Evolutionary conservation across 495 filamentous ascomycete genomes (phyloP).

Genomic region (Penicillium angulare): DNA sequence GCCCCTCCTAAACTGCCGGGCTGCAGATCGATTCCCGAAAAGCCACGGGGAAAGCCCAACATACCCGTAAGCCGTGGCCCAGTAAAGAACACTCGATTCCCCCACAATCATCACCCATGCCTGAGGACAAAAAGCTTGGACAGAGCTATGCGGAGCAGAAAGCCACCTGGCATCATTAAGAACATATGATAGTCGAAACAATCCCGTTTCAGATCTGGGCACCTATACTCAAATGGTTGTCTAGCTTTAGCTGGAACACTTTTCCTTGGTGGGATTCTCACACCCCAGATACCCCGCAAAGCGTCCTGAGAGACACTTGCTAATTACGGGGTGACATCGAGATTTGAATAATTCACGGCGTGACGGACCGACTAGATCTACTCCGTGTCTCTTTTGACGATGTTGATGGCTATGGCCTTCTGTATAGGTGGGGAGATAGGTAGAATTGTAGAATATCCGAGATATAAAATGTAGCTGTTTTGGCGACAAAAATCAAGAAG

Average conservation of each 20-base stretch:
- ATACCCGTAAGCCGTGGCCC: neutral
- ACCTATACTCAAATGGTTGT: too few species aligned
- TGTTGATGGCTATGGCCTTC: neutral
- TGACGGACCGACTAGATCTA: neutral
- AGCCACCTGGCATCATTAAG: neutral
- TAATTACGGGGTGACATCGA: neutral
- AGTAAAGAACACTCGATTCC: neutral
- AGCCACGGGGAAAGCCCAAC: constrained; percentile 12
- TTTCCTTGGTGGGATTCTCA: neutral
- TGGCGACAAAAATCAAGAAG: neutral
- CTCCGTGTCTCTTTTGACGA: constrained; percentile 18
- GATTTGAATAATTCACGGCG: neutral
- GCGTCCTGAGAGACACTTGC: neutral
- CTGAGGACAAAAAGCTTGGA: constrained; percentile 12
- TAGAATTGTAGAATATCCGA: neutral
- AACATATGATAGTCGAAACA: neutral
- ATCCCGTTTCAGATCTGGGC: neutral
- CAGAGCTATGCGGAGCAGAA: neutral
- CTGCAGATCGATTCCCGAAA: constrained; percentile 24
- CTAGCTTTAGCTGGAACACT: neutral
- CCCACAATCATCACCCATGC: constrained; percentile 1
- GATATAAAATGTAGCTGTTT: neutral
- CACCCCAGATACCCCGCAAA: neutral
- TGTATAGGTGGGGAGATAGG: neutral
- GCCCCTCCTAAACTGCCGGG: neutral